Conservation (phyloP, 306 rosid species). For the Arachis stenosperma region DNA sequence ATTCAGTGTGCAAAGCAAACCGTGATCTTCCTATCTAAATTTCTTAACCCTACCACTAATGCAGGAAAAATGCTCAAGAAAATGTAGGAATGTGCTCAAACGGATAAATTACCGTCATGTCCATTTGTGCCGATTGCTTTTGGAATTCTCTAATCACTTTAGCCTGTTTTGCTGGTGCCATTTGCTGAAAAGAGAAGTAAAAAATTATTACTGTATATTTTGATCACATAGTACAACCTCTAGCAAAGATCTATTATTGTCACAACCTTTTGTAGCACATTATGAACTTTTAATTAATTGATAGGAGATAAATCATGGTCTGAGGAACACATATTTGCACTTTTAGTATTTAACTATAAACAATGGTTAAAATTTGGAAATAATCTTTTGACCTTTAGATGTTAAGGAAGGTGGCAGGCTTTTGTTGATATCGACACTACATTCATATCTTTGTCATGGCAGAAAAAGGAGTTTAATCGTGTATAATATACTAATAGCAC, state of each 20-base stretch:
- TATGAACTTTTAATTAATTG: conserved; percentile 15
- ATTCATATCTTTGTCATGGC: conserved; percentile 1
- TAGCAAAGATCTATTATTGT: conserved; percentile 12
- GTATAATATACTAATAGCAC: neutral
- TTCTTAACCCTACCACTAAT: neutral
- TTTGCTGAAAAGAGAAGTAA: conserved; percentile 69
- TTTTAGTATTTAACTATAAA: neutral
- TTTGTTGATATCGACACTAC: neutral
- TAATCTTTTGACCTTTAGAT: neutral
- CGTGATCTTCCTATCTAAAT: too few species aligned
- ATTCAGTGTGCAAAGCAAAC: conserved; percentile 5
- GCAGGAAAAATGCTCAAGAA: conserved; percentile 27
- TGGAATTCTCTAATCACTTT: conserved; percentile 89
- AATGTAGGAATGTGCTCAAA: conserved; percentile 27
- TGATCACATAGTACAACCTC: conserved; percentile 3
- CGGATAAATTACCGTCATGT: conserved; percentile 80
- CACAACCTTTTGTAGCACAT: conserved; percentile 14
- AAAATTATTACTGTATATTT: conserved; percentile 15
- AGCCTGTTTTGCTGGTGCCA: conserved; percentile 94
- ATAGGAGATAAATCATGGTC: conserved; percentile 1
- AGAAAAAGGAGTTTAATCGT: neutral
- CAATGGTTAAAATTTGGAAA: neutral
- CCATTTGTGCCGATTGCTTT: conserved; percentile 94
- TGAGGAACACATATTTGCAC: conserved; percentile 8
- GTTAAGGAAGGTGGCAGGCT: neutral